Evolutionary conservation across 192 early-diverging fungal species (phyloP).

Genomic region (Backusella parvicylindrica): DNA sequence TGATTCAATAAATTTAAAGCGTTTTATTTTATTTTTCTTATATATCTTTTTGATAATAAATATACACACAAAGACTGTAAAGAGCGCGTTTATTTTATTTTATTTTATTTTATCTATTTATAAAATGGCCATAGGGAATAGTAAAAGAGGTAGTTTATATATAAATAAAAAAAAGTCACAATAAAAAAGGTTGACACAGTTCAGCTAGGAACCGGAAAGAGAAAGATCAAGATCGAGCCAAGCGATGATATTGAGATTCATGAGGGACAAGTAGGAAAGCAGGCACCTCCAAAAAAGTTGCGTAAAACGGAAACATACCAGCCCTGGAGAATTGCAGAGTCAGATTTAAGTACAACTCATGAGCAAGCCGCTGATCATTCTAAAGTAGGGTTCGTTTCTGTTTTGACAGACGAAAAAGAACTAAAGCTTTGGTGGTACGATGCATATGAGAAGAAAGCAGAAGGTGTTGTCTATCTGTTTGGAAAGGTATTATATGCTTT

Average conservation of each 20-base stretch:
- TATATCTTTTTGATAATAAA: neutral
- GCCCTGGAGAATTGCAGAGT: neutral
- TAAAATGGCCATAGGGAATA: neutral
- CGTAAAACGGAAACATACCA: neutral
- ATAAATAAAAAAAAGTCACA: neutral
- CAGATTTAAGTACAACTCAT: neutral
- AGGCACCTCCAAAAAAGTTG: neutral
- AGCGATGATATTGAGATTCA: neutral
- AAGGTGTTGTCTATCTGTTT: slow-evolving; percentile 83
- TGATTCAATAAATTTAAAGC: slow-evolving; percentile 46
- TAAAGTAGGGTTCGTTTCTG: neutral
- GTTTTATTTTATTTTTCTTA: neutral
- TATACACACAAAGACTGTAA: neutral
- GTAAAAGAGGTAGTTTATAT: neutral
- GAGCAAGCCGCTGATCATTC: neutral
- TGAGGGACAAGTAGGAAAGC: neutral
- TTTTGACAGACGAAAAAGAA: neutral
- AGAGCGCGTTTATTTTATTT: neutral
- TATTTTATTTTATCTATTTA: no score
- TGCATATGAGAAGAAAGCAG: slow-evolving; percentile 67
- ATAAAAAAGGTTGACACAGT: neutral
- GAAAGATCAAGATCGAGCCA: neutral
- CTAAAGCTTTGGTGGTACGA: slow-evolving; percentile 79
- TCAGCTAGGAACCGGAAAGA: neutral
- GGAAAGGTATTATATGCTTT: slow-evolving; percentile 85